Conservation (phyloP, 2,329 filamentous ascomycete species). For the Penicillium sp. region DNA sequence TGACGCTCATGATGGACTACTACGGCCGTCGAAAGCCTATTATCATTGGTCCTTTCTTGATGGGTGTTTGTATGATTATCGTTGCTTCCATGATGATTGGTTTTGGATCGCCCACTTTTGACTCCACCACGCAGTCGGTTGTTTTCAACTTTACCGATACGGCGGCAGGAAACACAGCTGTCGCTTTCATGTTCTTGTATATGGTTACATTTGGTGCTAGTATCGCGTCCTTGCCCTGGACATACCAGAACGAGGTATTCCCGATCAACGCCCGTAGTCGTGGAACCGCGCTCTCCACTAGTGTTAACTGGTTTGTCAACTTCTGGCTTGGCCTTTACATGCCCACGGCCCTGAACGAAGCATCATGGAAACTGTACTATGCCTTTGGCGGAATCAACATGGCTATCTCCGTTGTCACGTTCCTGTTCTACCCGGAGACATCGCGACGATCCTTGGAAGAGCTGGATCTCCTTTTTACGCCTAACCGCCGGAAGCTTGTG, state of each 20-base stretch:
- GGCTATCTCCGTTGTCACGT: slow-evolving; percentile 22
- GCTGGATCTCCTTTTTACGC: slow-evolving; percentile 20
- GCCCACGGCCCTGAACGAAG: slow-evolving; percentile 23
- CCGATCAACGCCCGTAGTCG: slow-evolving; percentile 18
- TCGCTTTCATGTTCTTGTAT: slow-evolving; percentile 30
- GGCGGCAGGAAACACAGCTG: slow-evolving; percentile 8
- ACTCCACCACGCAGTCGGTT: background rate
- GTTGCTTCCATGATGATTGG: slow-evolving; percentile 1
- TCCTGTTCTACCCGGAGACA: slow-evolving; percentile 25
- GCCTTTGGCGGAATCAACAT: slow-evolving; percentile 33
- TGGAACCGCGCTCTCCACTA: slow-evolving; percentile 18
- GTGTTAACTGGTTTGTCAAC: slow-evolving; percentile 21
- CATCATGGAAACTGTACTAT: slow-evolving; percentile 42
- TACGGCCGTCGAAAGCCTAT: slow-evolving; percentile 3
- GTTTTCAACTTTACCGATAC: background rate
- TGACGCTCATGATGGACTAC: slow-evolving; percentile 1
- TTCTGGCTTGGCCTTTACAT: slow-evolving; percentile 20
- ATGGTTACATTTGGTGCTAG: slow-evolving; percentile 10
- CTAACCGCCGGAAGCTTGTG: background rate
- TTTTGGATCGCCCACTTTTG: background rate
- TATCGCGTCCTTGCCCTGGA: slow-evolving; percentile 16
- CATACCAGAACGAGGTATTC: slow-evolving; percentile 21
- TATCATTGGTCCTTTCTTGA: background rate
- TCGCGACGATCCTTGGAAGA: background rate
- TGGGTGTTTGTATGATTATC: background rate